These are phyloP conservation scores for Fusarium temperatum DNA, from an alignment of 2,329 filamentous ascomycete genomes.

Conservation along the genomic window DNA sequence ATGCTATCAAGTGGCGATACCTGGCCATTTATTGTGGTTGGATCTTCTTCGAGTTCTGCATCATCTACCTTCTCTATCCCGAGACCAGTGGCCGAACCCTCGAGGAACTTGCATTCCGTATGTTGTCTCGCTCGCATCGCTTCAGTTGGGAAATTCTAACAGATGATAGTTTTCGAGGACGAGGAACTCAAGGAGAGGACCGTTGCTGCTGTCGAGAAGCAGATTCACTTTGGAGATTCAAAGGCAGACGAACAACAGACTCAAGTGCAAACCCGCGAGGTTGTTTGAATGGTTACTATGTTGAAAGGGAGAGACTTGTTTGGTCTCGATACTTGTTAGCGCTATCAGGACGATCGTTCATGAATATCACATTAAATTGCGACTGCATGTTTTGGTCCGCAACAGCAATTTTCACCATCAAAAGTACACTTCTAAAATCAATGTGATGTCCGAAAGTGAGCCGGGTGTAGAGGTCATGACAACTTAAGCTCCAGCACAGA, in stretches of 20 bases:
- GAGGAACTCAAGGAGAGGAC: conserved; percentile 50
- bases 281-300: neutral
- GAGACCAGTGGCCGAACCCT: conserved; percentile 80
- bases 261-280: conserved; percentile 16
- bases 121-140: conserved; percentile 17
- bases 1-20: conserved; percentile 53
- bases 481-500: neutral
- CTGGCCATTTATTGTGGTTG: conserved; percentile 56
- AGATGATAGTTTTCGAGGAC: conserved; percentile 51
- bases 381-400: neutral
- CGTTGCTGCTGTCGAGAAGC: conserved; percentile 53
- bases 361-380: neutral
- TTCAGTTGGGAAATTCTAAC: conserved; percentile 5
- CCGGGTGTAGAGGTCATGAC: no score
- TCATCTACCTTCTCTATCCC: conserved; percentile 84
- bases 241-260: conserved; percentile 7
- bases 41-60: conserved; percentile 51
- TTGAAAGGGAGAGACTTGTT: neutral
- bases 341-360: neutral
- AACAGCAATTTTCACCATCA: neutral
- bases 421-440: neutral
- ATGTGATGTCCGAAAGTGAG: neutral
- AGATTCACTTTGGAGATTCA: conserved; percentile 40
- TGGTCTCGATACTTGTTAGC: neutral
- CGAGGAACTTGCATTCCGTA: conserved; percentile 67